A percentile compares a stretch with the other conserved stretches of the same genome.
These are phyloP conservation scores for Rhynchosporium secalis DNA, from an alignment of 2,329 filamentous ascomycete species.

Conservation along the genomic window DNA sequence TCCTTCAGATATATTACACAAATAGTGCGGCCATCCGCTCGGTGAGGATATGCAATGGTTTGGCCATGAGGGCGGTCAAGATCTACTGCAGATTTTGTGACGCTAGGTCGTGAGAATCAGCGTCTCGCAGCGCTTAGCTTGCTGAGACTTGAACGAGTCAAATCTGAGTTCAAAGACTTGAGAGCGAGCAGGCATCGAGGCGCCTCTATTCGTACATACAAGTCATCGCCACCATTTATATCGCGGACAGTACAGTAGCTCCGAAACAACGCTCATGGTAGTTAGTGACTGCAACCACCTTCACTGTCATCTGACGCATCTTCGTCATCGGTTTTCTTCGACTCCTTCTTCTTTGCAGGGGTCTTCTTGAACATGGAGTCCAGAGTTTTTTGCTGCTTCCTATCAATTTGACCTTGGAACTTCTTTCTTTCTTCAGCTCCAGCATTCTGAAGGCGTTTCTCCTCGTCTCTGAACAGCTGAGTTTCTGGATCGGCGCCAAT, in stretches of 20 bases:
- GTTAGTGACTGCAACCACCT: constrained; percentile 35
- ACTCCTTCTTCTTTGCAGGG: constrained; percentile 43
- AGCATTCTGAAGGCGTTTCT: constrained; percentile 62
- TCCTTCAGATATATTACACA: background rate
- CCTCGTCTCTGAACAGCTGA: constrained; percentile 69
- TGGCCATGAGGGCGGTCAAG: background rate
- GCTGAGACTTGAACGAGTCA: background rate
- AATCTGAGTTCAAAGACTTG: background rate
- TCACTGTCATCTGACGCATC: constrained; percentile 32
- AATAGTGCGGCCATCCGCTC: background rate
- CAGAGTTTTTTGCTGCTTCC: constrained; percentile 55
- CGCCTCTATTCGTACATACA: background rate
- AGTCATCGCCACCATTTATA: background rate
- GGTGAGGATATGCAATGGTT: background rate
- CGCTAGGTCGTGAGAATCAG: background rate
- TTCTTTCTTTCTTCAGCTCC: constrained; percentile 73
- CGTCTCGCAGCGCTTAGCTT: background rate
- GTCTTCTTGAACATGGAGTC: constrained; percentile 43
- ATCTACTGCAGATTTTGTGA: background rate
- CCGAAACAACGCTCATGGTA: background rate
- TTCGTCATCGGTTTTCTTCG: constrained; percentile 39
- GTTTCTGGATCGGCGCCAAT: constrained; percentile 79
- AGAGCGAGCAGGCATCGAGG: background rate
- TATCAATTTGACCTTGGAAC: constrained; percentile 76
- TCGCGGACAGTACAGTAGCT: background rate